Base-by-base conservation (phyloP, 2,329 filamentous ascomycete species). In the Periconia sp. region DNA sequence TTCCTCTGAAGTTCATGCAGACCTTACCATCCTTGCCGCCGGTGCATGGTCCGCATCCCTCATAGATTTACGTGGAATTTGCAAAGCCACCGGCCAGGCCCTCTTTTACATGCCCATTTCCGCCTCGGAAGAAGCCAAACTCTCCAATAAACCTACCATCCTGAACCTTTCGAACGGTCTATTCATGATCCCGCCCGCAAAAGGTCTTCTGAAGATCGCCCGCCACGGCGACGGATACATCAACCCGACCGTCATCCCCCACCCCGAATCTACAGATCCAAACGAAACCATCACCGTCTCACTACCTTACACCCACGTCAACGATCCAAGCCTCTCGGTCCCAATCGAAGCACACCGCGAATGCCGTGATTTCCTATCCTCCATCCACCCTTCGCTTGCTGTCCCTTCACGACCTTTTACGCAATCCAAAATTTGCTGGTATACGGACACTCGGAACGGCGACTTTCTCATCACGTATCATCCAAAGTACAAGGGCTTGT, bases 21-120 rank as follows among this genome's bases (percentile, higher is more conserved):
- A 91, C 54, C 79, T 96, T 8, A 87, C 90, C 33, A 79, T 97
- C 51, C 81, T 96, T 2, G 92, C 93, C 0, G 86, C 92, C 0
- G 93, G 93, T 15, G 92, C 93, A 5, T 97, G 93, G 92, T 91
- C 90, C 2, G 84, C 87, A 2, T 81, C 83, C 1, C 80, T 97
- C 19, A 76, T 97, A 52, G 89, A 96, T 72, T 78, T 97, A 1
- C 80, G 86, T 45, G 90, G 91, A 23, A 84, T 89, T 43, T 87
- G 86, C 40, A 83, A 88, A 58, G 89, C 92, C 2, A 96, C 91
- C 0, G 93, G 91, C 14, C 93, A 97, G 66, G 83, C 85, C 0
- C 70, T 97, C 23, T 88, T 83, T 13, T 97, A 95, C 76, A 77
- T 96, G 60, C 80, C 85, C 58, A 82, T 97, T 62, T 88, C 85